Evolutionary conservation across 75 land plant genomes (phyloP).

Genomic region (Pinus taeda): DNA sequence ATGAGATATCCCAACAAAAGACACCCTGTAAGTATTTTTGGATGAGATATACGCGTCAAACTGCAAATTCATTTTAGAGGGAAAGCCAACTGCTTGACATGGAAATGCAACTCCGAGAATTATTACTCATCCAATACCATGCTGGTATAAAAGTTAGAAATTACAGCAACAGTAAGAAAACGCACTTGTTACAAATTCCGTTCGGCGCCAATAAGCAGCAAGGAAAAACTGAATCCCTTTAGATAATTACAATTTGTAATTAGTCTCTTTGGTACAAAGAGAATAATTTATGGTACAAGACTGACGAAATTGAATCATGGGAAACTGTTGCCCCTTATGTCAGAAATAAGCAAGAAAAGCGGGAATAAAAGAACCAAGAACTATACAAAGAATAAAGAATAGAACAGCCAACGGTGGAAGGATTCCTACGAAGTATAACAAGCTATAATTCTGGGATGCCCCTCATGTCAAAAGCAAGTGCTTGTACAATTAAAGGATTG

Average conservation of each 20-base stretch:
- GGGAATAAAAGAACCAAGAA: not conserved
- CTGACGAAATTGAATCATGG: not conserved
- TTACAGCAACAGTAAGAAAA: not conserved
- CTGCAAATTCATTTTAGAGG: too few relatives aligned
- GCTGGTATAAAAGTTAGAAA: not conserved
- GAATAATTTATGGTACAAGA: not conserved
- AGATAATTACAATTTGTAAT: not conserved
- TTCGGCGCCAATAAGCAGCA: not conserved
- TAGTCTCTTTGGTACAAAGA: not conserved
- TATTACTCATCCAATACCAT: not conserved
- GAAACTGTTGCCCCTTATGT: not conserved
- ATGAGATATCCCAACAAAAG: too few relatives aligned
- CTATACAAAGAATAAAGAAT: conserved; percentile 2
- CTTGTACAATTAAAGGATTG: not conserved
- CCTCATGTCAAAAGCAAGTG: not conserved
- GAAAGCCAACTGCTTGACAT: too few relatives aligned
- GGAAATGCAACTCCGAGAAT: not conserved
- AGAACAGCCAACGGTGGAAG: not conserved
- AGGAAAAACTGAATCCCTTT: conserved; percentile 1
- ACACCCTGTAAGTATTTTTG: too few relatives aligned
- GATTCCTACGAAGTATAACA: not conserved
- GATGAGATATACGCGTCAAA: too few relatives aligned
- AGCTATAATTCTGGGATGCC: not conserved
- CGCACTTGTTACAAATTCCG: not conserved
- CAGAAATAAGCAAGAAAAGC: not conserved